Conservation (phyloP, 2,329 filamentous ascomycete species). For the Elsinoe fawcettii region DNA sequence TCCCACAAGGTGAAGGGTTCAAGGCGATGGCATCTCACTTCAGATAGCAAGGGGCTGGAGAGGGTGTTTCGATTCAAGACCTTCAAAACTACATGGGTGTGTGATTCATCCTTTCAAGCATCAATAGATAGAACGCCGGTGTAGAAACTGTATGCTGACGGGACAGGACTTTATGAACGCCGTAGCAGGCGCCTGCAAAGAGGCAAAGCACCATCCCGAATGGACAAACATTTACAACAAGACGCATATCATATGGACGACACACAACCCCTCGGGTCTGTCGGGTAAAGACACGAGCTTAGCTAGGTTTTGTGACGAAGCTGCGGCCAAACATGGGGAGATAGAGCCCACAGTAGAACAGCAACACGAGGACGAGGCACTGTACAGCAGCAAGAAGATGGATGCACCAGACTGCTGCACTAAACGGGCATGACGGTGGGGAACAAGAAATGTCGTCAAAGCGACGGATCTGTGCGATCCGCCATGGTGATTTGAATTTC, state of each 20-base stretch:
- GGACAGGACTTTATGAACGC: conserved; percentile 67
- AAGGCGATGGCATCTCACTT: conserved; percentile 28
- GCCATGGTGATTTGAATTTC: not conserved
- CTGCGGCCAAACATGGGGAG: conserved; percentile 25
- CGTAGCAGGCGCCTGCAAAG: conserved; percentile 59
- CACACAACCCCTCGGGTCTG: conserved; percentile 59
- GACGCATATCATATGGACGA: conserved; percentile 65
- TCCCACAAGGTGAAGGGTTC: not conserved
- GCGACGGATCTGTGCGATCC: conserved; percentile 8
- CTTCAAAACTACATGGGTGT: conserved; percentile 34
- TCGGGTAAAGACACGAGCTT: conserved; percentile 56
- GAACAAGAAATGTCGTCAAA: not conserved
- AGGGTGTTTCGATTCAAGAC: conserved; percentile 32
- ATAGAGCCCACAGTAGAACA: conserved; percentile 11
- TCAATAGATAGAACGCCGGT: not conserved
- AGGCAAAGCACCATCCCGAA: conserved; percentile 64
- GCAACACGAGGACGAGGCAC: conserved; percentile 11
- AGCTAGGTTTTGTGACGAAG: conserved; percentile 54
- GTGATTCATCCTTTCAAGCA: conserved; percentile 8
- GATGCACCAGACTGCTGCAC: conserved; percentile 14
- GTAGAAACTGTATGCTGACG: not conserved
- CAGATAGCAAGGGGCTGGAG: conserved; percentile 29
- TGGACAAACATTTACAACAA: conserved; percentile 73
- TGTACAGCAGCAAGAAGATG: conserved; percentile 2
- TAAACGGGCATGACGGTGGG: not conserved